Base-by-base conservation (phyloP, 805 yeast genomes). In the Ogataea siamensis region DNA sequence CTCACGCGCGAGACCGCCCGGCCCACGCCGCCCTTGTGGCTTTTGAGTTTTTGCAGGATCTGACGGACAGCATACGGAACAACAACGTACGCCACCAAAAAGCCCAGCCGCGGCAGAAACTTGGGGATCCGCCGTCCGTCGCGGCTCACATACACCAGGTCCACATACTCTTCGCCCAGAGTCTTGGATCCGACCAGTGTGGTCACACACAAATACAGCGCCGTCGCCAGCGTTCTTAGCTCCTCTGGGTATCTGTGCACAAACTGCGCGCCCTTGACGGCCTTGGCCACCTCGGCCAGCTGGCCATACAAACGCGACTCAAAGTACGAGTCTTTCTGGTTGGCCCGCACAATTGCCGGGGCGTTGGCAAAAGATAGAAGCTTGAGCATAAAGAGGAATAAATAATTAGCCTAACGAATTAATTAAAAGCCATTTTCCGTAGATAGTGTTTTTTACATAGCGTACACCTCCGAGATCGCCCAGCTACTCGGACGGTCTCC, bases 161-260 rank as follows among this genome's bases (percentile, higher is more conserved):
- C 96, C 10, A 88, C 88, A 60, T 91, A 91, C 62, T 91, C 97
- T 57, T 91, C 98, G 1, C 99, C 99, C 18, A 93, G 63, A 0
- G 98, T 91, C 37, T 91, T 70, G 2, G 85, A 75, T 0, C 91
- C 91, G 5, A 76, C 42, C 10, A 83, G 62, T 0, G 96, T 89
- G 0, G 97, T 91, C 15, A 86, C 62, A 2, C 72, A 59, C n/a
- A 87, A 66, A 55, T 91, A 91, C 0, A 81, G 29, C 1, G 80
- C 58, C 36, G 80, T 79, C 7, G 83, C 75, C 2, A 68, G 55
- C 0, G 77, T 70, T 0, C 80, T 64, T 10, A 88, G 67, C 49
- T 81, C 86, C 29, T 75, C 72, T 2, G 83, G 74, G 49, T 81
- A 73, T 3, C 73, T 63, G 52, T 85, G 82, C 8, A 80, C 68